phyloP scores from a whole-genome alignment of 495 filamentous ascomycete genomes.

The Penicillium alfredii region DNA sequence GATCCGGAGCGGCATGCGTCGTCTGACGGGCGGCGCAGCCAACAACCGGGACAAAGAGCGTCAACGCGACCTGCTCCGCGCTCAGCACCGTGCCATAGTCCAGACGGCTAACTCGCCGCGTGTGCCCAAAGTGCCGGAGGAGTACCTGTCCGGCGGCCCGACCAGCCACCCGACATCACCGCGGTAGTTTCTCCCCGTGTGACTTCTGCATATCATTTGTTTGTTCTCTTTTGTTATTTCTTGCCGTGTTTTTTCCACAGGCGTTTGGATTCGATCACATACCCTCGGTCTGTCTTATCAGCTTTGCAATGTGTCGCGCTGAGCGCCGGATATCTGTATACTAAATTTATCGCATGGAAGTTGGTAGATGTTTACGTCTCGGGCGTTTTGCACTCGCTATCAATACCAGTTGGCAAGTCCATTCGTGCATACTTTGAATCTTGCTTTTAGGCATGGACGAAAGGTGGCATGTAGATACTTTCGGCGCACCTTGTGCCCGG shows the following conservation, averaged over 20 bases:
- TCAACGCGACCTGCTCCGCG: constrained; percentile 52
- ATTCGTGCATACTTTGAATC: too few species aligned
- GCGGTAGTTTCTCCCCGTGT: constrained; percentile 14
- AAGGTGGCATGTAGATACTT: too few species aligned
- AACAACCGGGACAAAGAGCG: constrained; percentile 52
- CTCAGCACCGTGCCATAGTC: constrained; percentile 41
- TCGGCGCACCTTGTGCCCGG: too few species aligned
- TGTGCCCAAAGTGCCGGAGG: constrained; percentile 59
- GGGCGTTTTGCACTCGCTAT: too few species aligned
- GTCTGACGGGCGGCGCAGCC: constrained; percentile 57
- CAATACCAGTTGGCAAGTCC: too few species aligned
- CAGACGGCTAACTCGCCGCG: constrained; percentile 47
- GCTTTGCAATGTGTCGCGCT: constrained; percentile 1
- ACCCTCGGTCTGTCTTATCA: constrained; percentile 9
- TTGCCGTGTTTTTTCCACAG: constrained; percentile 12
- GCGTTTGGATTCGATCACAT: constrained; percentile 16
- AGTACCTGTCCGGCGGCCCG: constrained; percentile 42
- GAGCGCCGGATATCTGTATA: constrained; percentile 14
- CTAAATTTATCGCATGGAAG: too few species aligned
- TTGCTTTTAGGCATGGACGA: too few species aligned
- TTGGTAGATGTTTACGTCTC: too few species aligned
- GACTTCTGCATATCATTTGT: constrained; percentile 1
- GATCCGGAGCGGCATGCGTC: constrained; percentile 60
- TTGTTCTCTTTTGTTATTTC: constrained; percentile 3
- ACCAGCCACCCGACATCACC: constrained; percentile 39